A percentile compares a stretch with the other conserved stretches of the same genome.
Evolutionary conservation across 768 basidiomycete species (phyloP).

Genomic region (Kockovaella imperatae): DNA sequence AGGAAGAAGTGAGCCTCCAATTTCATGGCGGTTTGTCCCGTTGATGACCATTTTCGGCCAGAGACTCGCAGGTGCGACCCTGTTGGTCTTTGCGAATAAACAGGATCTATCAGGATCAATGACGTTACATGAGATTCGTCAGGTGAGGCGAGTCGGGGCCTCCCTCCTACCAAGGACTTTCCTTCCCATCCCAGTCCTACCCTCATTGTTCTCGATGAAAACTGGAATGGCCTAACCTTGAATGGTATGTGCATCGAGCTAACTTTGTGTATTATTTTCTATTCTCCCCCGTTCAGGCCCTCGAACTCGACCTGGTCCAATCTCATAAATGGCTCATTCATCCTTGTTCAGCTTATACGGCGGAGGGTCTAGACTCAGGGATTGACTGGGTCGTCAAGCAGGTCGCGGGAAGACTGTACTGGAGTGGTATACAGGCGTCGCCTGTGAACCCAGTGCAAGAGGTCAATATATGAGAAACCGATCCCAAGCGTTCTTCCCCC

Average conservation of each 20-base stretch:
- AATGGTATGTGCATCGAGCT: no score
- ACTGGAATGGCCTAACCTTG: no score
- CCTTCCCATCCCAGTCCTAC: background rate
- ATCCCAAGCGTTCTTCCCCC: no score
- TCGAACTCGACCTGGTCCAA: conserved; percentile 70
- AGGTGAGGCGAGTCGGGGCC: conserved; percentile 56
- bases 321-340: conserved; percentile 85
- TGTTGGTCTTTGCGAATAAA: conserved; percentile 95
- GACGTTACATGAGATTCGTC: conserved; percentile 68
- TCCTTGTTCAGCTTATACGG: conserved; percentile 87
- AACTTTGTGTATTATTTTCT: background rate
- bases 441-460: no score
- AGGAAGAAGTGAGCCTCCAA: conserved; percentile 69
- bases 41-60: conserved; percentile 37
- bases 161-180: no score
- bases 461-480: no score
- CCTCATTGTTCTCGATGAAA: background rate
- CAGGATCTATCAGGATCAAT: conserved; percentile 87
- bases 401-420: conserved; percentile 79
- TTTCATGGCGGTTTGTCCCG: background rate
- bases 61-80: conserved; percentile 90
- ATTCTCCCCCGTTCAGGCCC: conserved; percentile 51
- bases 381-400: conserved; percentile 88
- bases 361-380: conserved; percentile 71
- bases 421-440: conserved; percentile 25